Base-by-base conservation (phyloP, 306 rosid genomes). In the Phaseolus lunatus region DNA sequence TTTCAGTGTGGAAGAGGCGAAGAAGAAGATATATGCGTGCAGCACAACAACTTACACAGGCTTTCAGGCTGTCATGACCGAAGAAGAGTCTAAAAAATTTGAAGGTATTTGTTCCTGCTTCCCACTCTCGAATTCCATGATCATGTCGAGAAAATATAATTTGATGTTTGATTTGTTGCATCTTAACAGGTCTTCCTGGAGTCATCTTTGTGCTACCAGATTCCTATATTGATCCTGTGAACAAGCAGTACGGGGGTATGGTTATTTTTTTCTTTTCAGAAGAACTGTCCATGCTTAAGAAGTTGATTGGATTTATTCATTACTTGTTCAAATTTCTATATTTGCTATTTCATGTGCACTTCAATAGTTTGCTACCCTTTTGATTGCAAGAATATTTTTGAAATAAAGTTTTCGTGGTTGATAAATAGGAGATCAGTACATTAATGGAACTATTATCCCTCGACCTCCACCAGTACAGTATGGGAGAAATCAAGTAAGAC, bases 161-260 rank as follows among this genome's bases (percentile, higher is more conserved):
- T 20, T 75, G 4, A 65, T 66, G 10, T 37, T 66, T 67, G 53
- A 23, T 18, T 66, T 31, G 35, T 9, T 73, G 47, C 48, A 27
- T 48, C 23, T 52, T 12, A 70, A 82, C 84, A 95, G 98, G 73
- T 72, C 57, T 90, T 58, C 90, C 91, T 7, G 97, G 90, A 59
- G 98, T 95, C 48, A 48, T 87, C 63, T 92, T 92, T 79, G 94
- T 95, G 74, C 80, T 92, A 20, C 96, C 97, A 0, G 97, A 95
- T 90, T 92, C 96, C 41, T 95, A 95, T 78, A 80, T 89, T 63
- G 96, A 95, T 64, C 89, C 91, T 0, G 81, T 76, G 56, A 89
- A 90, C 82, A 95, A 90, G 89, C 93, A 95, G 70, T 95, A 95
- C 45, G 96, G 98, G 84, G 98, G 98, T 95, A 70, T 33, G 58